Evolutionary conservation across 1,284 basidiomycete species (phyloP).

Genomic region (Pseudozyma tsukubaensis): DNA sequence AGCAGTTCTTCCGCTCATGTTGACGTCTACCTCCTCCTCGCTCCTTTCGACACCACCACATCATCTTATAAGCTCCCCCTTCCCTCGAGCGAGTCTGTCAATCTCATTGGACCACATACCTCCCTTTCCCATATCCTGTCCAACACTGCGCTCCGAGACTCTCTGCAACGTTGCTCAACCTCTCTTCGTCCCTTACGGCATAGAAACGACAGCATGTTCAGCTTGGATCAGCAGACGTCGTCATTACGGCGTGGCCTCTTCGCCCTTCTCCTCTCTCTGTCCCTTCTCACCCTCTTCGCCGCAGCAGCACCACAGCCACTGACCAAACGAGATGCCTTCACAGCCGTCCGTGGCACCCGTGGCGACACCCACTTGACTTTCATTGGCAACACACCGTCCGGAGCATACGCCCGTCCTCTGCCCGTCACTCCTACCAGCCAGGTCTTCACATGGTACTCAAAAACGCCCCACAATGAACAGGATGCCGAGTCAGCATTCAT

Average conservation of each 20-base stretch:
- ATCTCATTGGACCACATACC: too few relatives aligned
- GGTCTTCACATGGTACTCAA: slow-evolving; percentile 53
- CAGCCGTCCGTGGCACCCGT: slow-evolving; percentile 21
- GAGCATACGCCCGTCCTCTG: slow-evolving; percentile 33
- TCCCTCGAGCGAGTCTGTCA: too few relatives aligned
- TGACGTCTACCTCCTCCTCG: too few relatives aligned
- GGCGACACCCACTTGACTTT: slow-evolving; percentile 15
- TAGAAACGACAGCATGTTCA: not conserved
- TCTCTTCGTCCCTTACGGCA: too few relatives aligned
- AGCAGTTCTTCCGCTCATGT: too few relatives aligned
- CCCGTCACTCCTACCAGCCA: slow-evolving; percentile 5
- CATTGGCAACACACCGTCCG: slow-evolving; percentile 16
- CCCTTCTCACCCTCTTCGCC: not conserved
- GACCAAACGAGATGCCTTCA: slow-evolving; percentile 32
- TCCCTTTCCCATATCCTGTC: too few relatives aligned
- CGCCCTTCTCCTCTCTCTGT: slow-evolving; percentile 7
- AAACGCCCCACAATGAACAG: slow-evolving; percentile 40
- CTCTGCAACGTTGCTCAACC: too few relatives aligned
- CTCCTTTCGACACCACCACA: too few relatives aligned
- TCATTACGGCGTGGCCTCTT: not conserved
- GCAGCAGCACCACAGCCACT: not conserved
- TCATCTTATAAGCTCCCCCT: too few relatives aligned
- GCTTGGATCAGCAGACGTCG: not conserved
- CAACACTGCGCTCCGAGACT: too few relatives aligned
- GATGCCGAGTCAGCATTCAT: slow-evolving; percentile 52